Evolutionary conservation across 768 basidiomycete genomes (phyloP), one percentile per base, ranked within the genome.

Genomic region (Clitopilus passeckerianus): DNA sequence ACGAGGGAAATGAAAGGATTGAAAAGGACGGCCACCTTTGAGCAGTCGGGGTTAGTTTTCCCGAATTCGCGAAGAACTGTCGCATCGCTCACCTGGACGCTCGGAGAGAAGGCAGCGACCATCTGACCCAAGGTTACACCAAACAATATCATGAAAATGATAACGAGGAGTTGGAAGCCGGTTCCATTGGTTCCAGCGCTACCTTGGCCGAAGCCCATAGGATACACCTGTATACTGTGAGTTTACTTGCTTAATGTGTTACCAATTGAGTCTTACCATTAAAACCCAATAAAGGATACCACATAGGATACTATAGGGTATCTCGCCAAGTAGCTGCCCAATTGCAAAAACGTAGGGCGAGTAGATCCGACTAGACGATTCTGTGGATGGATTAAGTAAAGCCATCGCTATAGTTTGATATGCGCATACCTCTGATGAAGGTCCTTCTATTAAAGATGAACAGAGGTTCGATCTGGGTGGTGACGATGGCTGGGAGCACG

Each of bases 351-450:
- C 90, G 59, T 86, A 86, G 0, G 91, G 87, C 0, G 87, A 90
- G 72, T 95, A 95, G 67, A 95, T 94, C 60, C 89, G 84, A 73
- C 89, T 90, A 1, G 87, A 90, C 0, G 90, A 80, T 74, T 94
- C 92, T 78, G 66, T 7, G 54, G 18, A 4, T 37, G 10, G 1
- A 56, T 41, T 14, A 50, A 34, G 9, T 34, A 33, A 33, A 35
- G 22, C 16, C 54, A 33, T 24, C 34, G 35, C 59, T 10, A 20
- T 61, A 55, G 61, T 70, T 66, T 22, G 27, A 6, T 7, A 9
- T 35, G 5, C 41, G 15, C 37, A 6, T 58, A 70, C 67, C 72
- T 65, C 75, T 65, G 55, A 76, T 75, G 64, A 80, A 81, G 27
- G 70, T 75, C 53, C 74, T 63, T 70, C 92, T 75, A 61, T 88